A percentile compares a stretch with the other conserved stretches of the same genome.
phyloP scores from a whole-genome alignment of 2,329 filamentous ascomycete species.

The Ceratocystis ficicola region DNA sequence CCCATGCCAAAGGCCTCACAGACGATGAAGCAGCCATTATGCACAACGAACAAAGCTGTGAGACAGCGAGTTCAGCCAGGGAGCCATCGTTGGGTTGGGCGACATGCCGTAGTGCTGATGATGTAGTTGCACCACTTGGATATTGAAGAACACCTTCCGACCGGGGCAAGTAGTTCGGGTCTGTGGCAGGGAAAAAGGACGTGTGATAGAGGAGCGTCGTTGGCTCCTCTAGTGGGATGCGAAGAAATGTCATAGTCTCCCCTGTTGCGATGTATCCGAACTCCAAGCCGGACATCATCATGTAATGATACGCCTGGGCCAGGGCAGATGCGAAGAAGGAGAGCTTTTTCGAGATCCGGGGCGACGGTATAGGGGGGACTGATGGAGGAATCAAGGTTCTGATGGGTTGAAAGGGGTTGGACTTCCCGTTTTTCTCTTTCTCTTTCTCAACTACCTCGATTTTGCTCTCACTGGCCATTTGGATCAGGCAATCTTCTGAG shows the following conservation, averaged over 20 bases:
- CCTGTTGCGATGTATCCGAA: neutral
- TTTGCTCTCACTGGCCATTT: neutral
- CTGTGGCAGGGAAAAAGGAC: neutral
- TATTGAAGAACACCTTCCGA: no score
- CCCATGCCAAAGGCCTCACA: neutral
- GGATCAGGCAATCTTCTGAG: no score
- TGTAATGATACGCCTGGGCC: neutral
- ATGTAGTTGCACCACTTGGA: no score
- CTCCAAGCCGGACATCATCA: neutral
- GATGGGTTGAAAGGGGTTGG: no score
- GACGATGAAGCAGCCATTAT: neutral
- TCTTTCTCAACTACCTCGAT: neutral
- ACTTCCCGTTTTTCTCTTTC: no score
- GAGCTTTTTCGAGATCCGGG: neutral
- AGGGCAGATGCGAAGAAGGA: neutral
- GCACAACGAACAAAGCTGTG: neutral
- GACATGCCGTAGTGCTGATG: no score
- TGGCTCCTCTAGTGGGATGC: neutral
- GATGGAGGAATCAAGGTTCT: no score
- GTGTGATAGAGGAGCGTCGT: neutral
- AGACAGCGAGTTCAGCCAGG: neutral
- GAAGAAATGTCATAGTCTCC: neutral
- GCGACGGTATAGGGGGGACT: no score
- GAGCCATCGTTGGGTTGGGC: no score
- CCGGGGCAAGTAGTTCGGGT: neutral